Conservation (phyloP, 2,329 filamentous ascomycete genomes). For the Trichoderma semiorbis region DNA sequence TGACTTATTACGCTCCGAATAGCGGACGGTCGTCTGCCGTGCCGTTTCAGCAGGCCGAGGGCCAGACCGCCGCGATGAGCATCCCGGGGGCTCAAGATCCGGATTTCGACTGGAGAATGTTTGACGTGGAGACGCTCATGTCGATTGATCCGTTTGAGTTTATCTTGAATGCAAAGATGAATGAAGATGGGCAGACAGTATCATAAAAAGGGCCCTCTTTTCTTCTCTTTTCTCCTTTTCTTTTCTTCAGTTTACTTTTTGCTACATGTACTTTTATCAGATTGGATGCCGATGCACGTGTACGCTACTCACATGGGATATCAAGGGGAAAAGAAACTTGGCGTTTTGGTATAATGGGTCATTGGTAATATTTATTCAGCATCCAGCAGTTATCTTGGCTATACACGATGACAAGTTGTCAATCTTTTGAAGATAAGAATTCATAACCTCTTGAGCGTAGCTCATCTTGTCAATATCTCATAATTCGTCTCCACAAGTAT, state of each 20-base stretch:
- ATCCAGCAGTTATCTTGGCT: neutral
- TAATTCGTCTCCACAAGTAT: neutral
- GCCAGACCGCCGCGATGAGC: neutral
- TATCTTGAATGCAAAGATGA: constrained; percentile 4
- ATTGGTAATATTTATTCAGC: neutral
- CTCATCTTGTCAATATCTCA: neutral
- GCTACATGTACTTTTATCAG: neutral
- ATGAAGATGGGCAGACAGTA: neutral
- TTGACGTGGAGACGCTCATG: constrained; percentile 16
- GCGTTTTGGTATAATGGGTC: neutral
- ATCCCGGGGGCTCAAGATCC: constrained; percentile 4
- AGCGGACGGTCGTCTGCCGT: neutral
- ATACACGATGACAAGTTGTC: neutral
- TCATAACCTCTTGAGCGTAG: neutral
- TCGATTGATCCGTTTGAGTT: constrained; percentile 12
- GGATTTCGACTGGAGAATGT: constrained; percentile 10
- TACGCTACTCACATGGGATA: neutral
- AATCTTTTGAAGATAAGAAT: neutral
- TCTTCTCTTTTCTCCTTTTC: neutral
- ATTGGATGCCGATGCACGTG: neutral
- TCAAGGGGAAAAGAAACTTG: neutral
- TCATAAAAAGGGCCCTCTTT: neutral
- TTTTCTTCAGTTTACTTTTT: neutral
- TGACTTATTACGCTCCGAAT: constrained; percentile 2
- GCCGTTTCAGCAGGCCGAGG: neutral